These are phyloP conservation scores for Vitis hybrid DNA, from an alignment of 177 flowering plant genomes.

Conservation along the genomic window DNA sequence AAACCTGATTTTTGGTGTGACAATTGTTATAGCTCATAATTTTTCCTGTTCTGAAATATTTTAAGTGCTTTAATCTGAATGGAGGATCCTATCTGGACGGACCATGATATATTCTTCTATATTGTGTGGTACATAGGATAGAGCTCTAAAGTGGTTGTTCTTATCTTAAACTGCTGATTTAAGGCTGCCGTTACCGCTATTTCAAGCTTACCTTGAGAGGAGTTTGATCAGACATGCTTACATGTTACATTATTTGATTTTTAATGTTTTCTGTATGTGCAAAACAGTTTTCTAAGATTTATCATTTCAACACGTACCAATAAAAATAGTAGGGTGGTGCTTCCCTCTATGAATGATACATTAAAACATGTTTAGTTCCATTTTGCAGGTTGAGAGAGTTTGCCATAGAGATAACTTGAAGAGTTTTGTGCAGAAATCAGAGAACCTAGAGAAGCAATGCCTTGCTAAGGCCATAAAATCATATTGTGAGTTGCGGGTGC, in stretches of 20 bases:
- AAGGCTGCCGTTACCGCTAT: too few species aligned
- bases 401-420: conserved; percentile 81
- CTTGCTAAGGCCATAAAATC: conserved; percentile 79
- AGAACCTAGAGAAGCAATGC: conserved; percentile 88
- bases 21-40: too few species aligned
- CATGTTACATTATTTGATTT: neutral
- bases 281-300: neutral
- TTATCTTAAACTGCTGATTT: too few species aligned
- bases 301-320: neutral
- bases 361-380: conserved; percentile 1
- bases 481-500: conserved; percentile 86
- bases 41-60: too few species aligned
- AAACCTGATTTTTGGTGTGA: neutral
- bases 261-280: neutral
- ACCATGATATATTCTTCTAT: neutral
- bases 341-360: neutral
- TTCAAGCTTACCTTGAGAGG: too few species aligned
- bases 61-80: too few species aligned
- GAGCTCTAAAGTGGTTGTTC: too few species aligned
- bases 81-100: neutral
- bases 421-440: conserved; percentile 85
- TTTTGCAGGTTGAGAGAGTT: conserved; percentile 87
- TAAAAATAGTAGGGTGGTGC: neutral
- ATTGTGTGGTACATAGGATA: neutral
- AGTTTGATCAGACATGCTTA: neutral